Base-by-base conservation (phyloP, 1,139 yeast genomes). In the Diutina ranongensis region DNA sequence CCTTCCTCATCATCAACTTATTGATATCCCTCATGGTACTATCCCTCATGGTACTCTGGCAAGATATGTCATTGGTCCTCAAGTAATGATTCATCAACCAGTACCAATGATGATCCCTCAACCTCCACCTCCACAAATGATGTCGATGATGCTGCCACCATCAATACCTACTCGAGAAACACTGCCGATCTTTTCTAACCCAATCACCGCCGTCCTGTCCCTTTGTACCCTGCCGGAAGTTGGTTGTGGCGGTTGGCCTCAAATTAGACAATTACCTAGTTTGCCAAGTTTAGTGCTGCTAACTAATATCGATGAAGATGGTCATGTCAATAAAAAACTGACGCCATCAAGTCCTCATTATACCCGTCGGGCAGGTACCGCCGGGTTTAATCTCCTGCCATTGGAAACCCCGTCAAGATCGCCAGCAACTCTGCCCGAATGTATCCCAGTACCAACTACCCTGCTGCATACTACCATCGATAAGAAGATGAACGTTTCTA, bases 361-460 rank as follows among this genome's bases (percentile, higher is more conserved):
- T 18, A 22, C 21, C 20, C 31, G 42, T 22, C 46, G 18, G 34
- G 34, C 13, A 4, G 27, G 41, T 16, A 33, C 47, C n/a, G 50
- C 52, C 3, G 49, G 49, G 20, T 59, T 58, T 48, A 52, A 53
- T 40, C 55, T 58, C 20, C 57, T 68, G 12, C 72, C 72, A 3
- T 57, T 56, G 46, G 71, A 66, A 18, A 67, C 72, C 2, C 72
- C 72, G 9, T 54, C 65, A 34, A 70, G 65, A 48, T 69, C 75
- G 0, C 75, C 75, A n/a, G 57, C 62, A 25, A 72, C 68, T 46
- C 64, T 72, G 33, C 75, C 75, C 13, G 42, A 22, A 7, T 21
- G 15, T 16, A 21, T 13, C 9, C 28, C 40, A 13, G 28, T 35
- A 10, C 28, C 28, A 25, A 25, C 9, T 7, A 5, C 38, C 13